These are phyloP conservation scores for Xylariaceae sp. DNA, from an alignment of 2,329 filamentous ascomycete species.

Conservation along the genomic window DNA sequence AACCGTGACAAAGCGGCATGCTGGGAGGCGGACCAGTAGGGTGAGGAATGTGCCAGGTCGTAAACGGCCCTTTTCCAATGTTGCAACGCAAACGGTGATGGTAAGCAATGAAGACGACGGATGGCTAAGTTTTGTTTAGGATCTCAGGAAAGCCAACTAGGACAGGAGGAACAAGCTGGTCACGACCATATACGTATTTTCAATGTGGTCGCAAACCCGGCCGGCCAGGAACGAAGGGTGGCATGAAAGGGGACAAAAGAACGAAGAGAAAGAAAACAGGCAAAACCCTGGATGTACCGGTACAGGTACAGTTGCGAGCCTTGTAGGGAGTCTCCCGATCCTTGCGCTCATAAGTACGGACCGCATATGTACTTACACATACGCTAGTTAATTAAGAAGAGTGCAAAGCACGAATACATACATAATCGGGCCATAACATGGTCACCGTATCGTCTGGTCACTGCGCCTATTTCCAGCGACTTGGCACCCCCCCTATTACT, in stretches of 20 bases:
- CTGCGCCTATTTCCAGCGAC: too few relatives aligned
- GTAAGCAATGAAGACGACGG: neutral
- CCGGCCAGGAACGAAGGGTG: slow-evolving; percentile 6
- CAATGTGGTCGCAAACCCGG: neutral
- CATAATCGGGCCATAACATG: too few relatives aligned
- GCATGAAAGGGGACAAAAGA: slow-evolving; percentile 6
- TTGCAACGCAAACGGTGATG: slow-evolving; percentile 7
- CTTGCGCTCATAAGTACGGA: neutral
- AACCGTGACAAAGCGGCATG: slow-evolving; percentile 19
- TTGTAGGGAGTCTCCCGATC: neutral
- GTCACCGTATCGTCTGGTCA: too few relatives aligned
- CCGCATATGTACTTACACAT: too few relatives aligned
- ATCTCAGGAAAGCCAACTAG: neutral
- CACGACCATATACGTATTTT: neutral
- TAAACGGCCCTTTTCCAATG: slow-evolving; percentile 1
- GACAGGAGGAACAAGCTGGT: neutral
- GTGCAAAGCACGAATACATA: too few relatives aligned
- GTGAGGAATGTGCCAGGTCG: neutral
- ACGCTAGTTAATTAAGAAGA: too few relatives aligned
- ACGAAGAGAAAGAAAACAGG: neutral
- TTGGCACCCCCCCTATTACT: too few relatives aligned
- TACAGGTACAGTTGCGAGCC: neutral
- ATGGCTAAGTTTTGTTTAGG: neutral
- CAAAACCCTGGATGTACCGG: neutral
- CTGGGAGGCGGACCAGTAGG: neutral